Evolutionary conservation across 331 rosid genomes (phyloP), one percentile per base, ranked within the genome.

Genomic region (Rhamnella rubrinervis): DNA sequence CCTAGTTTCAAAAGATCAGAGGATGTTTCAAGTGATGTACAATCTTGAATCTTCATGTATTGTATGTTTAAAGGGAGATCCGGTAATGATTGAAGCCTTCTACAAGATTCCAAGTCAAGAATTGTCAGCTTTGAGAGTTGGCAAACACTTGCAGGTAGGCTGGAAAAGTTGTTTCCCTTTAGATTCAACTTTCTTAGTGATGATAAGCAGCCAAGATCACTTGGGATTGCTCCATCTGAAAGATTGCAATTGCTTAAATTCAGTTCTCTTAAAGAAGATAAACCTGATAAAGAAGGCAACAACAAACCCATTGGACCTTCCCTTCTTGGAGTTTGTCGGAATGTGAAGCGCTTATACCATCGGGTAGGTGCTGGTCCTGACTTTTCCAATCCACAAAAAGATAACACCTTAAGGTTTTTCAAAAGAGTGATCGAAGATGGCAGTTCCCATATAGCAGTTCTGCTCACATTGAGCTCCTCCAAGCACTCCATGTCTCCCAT

Each of bases 401-500:
- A n/a, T 13, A 50, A 20, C 12, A 60, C 58, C 18, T 23, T 21
- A n/a, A 67, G 74, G 12, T 20, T 61, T 2, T 49, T 21, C 68
- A 66, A 39, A 37, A 35, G 66, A 19, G 20, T 55, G 13, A 26
- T 35, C 5, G 66, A 67, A 6, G 19, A 25, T 49, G 68, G 78
- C 16, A 59, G 46, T n/a, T 16, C 25, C 16, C 18, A 31, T 62
- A 40, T 18, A 5, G 49, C 59, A 59, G 59, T 74, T 4, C 41
- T 13, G 6, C 58, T 71, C 7, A 61, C 56, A 8, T 74, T 65
- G 20, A 50, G 68, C 46, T 59, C 47, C 63, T 38, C 66, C 49
- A 75, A 50, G 9, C 50, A 35, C 37, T 65, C 18, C 53, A 71
- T 47, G 52, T 50, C 14, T 8, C 68, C 75, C 39, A 71, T 26